Conservation (phyloP, 495 filamentous ascomycete genomes). For the Neurospora sp. region DNA sequence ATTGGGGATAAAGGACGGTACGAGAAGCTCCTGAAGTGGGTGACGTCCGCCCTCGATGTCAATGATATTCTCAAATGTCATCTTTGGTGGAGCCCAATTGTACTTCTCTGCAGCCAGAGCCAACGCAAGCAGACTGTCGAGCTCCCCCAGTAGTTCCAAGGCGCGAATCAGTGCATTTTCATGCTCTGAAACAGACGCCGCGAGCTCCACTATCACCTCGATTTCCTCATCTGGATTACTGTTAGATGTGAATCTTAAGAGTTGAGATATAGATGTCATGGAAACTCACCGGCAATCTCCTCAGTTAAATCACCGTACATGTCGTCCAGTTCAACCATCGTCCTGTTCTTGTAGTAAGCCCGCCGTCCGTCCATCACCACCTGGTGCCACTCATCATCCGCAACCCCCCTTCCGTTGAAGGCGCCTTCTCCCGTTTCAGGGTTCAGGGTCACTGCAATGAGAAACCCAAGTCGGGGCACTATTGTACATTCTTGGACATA, state of each 20-base stretch:
- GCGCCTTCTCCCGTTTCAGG: slow-evolving; percentile 47
- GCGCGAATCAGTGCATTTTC: slow-evolving; percentile 55
- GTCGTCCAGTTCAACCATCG: slow-evolving; percentile 76
- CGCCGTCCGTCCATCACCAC: slow-evolving; percentile 64
- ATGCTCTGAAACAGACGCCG: slow-evolving; percentile 59
- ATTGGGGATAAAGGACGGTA: slow-evolving; percentile 80
- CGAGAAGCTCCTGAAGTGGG: slow-evolving; percentile 79
- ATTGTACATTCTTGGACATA: slow-evolving; percentile 62
- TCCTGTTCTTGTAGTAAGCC: slow-evolving; percentile 79
- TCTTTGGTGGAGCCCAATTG: slow-evolving; percentile 56
- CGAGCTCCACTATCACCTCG: slow-evolving; percentile 72
- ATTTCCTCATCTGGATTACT: slow-evolving; percentile 67
- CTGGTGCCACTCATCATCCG: slow-evolving; percentile 57
- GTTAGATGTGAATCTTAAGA: not conserved
- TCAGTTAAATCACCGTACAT: slow-evolving; percentile 79
- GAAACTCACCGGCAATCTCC: slow-evolving; percentile 60
- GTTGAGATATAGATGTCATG: not conserved
- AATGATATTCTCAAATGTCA: slow-evolving; percentile 65
- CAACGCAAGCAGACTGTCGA: slow-evolving; percentile 81
- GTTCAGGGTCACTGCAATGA: slow-evolving; percentile 64
- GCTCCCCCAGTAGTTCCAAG: slow-evolving; percentile 73
- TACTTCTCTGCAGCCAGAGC: slow-evolving; percentile 69
- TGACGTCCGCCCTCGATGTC: slow-evolving; percentile 77
- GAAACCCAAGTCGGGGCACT: slow-evolving; percentile 85
- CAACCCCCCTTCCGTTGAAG: slow-evolving; percentile 51